phyloP scores from a whole-genome alignment of 306 rosid genomes.

The Betula pendula region DNA sequence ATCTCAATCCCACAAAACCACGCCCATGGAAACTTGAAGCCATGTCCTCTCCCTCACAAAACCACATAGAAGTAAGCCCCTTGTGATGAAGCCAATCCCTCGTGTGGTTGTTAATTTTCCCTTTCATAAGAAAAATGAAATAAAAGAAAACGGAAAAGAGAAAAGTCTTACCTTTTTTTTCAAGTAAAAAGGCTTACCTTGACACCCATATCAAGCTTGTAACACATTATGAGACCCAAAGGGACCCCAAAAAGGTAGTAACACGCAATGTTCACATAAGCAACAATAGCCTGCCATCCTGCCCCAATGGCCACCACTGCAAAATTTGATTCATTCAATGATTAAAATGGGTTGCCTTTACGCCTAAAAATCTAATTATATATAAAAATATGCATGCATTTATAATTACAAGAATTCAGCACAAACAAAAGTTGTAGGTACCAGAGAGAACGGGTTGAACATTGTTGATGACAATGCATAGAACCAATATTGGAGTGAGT shows the following conservation, averaged over 20 bases:
- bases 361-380: background rate
- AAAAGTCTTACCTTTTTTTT: constrained; percentile 32
- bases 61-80: too few species aligned
- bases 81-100: too few species aligned
- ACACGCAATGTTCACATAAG: constrained; percentile 65
- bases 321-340: background rate
- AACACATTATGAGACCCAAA: constrained; percentile 62
- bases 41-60: too few species aligned
- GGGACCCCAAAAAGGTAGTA: constrained; percentile 77
- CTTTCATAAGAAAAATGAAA: background rate
- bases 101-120: too few species aligned
- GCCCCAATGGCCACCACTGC: constrained; percentile 88
- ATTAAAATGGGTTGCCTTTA: background rate
- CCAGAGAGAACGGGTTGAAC: constrained; percentile 77
- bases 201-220: constrained; percentile 52
- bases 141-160: background rate
- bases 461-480: constrained; percentile 64
- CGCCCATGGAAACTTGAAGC: too few species aligned
- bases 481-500: constrained; percentile 67
- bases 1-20: too few species aligned
- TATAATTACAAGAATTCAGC: too few species aligned
- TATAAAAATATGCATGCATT: too few species aligned
- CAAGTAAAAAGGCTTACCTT: constrained; percentile 32
- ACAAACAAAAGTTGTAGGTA: constrained; percentile 24
- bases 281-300: constrained; percentile 78